These are phyloP conservation scores for Penicillium sp. DNA, from an alignment of 2,329 filamentous ascomycete genomes.

Conservation along the genomic window DNA sequence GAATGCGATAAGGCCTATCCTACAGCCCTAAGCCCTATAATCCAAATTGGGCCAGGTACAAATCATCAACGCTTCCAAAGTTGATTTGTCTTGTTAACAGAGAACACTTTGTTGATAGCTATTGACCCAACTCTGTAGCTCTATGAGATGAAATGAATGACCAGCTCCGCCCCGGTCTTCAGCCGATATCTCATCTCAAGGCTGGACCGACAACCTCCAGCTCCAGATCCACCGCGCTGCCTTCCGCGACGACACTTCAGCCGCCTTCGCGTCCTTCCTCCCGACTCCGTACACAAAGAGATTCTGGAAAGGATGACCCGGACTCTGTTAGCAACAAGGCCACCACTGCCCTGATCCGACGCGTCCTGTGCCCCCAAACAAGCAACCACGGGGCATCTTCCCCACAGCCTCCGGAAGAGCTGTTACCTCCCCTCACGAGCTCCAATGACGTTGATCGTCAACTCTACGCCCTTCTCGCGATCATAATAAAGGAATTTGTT, in stretches of 20 bases:
- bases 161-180: constrained; percentile 36
- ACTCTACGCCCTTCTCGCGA: constrained; percentile 86
- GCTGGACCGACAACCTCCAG: constrained; percentile 37
- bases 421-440: constrained; percentile 87
- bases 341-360: constrained; percentile 77
- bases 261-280: constrained; percentile 32
- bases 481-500: constrained; percentile 86
- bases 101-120: constrained; percentile 1
- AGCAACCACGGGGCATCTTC: constrained; percentile 50
- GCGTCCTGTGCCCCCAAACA: constrained; percentile 72
- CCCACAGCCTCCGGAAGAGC: constrained; percentile 69
- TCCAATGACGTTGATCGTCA: constrained; percentile 91
- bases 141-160: constrained; percentile 43
- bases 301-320: constrained; percentile 38
- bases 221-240: constrained; percentile 34
- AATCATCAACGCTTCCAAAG: constrained; percentile 6
- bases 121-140: background rate
- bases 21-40: constrained; percentile 33
- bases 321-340: constrained; percentile 69
- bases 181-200: constrained; percentile 41
- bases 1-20: constrained; percentile 18
- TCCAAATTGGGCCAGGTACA: constrained; percentile 18
- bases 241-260: constrained; percentile 24
- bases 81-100: constrained; percentile 4
- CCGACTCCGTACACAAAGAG: constrained; percentile 28